phyloP scores from a whole-genome alignment of 1,284 basidiomycete genomes.

The Cutaneotrichosporon cavernicola region DNA sequence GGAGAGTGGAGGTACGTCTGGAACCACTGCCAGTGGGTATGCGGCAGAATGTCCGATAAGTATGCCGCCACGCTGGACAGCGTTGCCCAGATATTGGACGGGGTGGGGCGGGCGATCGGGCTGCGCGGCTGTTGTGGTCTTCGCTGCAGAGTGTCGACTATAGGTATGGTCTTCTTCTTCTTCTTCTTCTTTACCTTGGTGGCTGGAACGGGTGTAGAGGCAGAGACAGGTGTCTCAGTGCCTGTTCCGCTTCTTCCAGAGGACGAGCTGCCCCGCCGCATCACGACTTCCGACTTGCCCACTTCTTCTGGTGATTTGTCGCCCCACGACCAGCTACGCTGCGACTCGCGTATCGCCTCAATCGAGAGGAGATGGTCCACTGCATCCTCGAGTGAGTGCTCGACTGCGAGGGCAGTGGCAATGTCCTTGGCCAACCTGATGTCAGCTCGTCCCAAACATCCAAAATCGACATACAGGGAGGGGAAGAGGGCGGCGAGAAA shows the following conservation, averaged over 20 bases:
- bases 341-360: conserved; percentile 40
- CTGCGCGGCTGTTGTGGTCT: conserved; percentile 19
- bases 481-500: conserved; percentile 39
- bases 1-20: conserved; percentile 40
- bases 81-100: conserved; percentile 40
- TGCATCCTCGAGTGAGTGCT: conserved; percentile 29
- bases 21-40: conserved; percentile 31
- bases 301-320: conserved; percentile 24
- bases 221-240: background rate
- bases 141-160: conserved; percentile 46
- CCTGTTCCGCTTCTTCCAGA: background rate
- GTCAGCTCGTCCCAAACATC: background rate
- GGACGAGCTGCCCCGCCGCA: background rate
- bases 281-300: background rate
- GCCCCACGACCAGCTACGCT: conserved; percentile 39
- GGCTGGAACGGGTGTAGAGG: background rate
- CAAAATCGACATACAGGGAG: conserved; percentile 26
- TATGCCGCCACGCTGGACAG: conserved; percentile 41
- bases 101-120: conserved; percentile 19
- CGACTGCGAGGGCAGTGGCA: conserved; percentile 28
- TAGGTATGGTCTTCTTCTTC: conserved; percentile 25
- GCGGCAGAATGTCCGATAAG: conserved; percentile 37
- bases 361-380: conserved; percentile 47
- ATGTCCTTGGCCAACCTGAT: conserved; percentile 16
- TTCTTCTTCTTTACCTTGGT: conserved; percentile 15